Evolutionary conservation across 495 filamentous ascomycete species (phyloP), one percentile per base, ranked within the genome.

Genomic region (Trichoderma parareesei): DNA sequence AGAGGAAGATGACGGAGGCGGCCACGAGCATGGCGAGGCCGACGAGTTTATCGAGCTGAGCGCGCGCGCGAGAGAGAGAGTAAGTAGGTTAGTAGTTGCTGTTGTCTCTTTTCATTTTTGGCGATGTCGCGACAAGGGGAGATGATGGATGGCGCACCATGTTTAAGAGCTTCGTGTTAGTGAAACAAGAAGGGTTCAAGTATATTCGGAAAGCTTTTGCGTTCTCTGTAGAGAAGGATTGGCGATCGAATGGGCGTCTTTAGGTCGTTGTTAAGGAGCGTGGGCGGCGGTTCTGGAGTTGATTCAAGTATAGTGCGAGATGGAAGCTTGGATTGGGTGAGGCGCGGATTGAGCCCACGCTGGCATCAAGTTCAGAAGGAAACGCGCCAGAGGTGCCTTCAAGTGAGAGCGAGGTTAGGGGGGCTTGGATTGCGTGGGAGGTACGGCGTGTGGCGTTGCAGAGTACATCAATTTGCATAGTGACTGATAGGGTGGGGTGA

Each of bases 1-100:
- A 99, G 67, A 96, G 86, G 77, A 99, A 99, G 78, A 99, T 91
- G 75, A 88, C 86, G 68, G 92, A 89, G 73, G 94, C 92, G 82
- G 88, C 86, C 82, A 96, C 86, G 77, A 99, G 90, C 94, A 99
- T 99, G 82, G 87, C 90, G 82, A 95, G 86, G 79, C 95, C 94
- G 69, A 96, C 88, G 72, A 97, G 84, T 85, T 89, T 91, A 81
- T 96, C 94, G 78, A 97, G 90, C 94, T 98, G 71, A 37, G 10
- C n/a, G n/a, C n/a, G n/a, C n/a, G n/a, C n/a, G n/a, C 7, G 35
- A 61, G 13, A 27, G 27, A 27, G 40, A 41, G 3, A 62, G 60
- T 37, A 42, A 20, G 60, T 27, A 27, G 27, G 2, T 27, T 27
- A 27, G 27, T 27, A 27, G 27, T 27, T 27, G 27, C 60, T 44